Percentiles rank a stretch among this genome's conserved stretches.
These are phyloP conservation scores for Talaromyces ruber DNA, from an alignment of 495 filamentous ascomycete species.

Conservation along the genomic window DNA sequence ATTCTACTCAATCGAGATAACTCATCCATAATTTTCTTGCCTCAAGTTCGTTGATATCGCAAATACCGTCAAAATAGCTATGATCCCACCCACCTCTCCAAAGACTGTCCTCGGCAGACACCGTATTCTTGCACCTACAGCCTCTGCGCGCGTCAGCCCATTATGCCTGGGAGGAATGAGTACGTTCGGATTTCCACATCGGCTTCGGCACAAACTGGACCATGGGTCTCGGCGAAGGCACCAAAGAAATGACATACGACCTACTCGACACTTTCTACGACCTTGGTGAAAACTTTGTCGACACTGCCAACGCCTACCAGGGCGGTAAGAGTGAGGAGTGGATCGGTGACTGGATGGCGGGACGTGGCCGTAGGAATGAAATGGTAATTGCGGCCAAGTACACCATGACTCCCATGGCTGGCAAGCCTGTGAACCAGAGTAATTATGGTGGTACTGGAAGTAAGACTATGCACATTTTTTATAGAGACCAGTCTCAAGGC, in stretches of 20 bases:
- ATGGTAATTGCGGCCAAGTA: slow-evolving; percentile 71
- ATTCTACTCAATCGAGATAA: background rate
- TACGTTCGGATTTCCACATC: slow-evolving; percentile 6
- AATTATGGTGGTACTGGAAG: slow-evolving; percentile 50
- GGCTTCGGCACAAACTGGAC: background rate
- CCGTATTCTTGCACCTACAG: slow-evolving; percentile 50
- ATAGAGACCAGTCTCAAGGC: slow-evolving; percentile 49
- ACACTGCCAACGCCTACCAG: slow-evolving; percentile 67
- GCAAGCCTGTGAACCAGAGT: slow-evolving; percentile 34
- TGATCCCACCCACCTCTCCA: slow-evolving; percentile 15
- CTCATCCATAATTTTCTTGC: background rate
- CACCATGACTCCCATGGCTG: slow-evolving; percentile 31
- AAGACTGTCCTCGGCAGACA: slow-evolving; percentile 46
- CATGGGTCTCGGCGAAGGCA: slow-evolving; percentile 43
- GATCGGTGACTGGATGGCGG: slow-evolving; percentile 72
- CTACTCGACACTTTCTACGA: slow-evolving; percentile 62
- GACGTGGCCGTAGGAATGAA: slow-evolving; percentile 41
- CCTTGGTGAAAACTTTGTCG: slow-evolving; percentile 70
- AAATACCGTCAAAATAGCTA: slow-evolving; percentile 10
- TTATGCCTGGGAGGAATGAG: slow-evolving; percentile 55
- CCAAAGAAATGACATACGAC: slow-evolving; percentile 49
- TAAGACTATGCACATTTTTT: slow-evolving; percentile 48
- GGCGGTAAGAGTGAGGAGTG: slow-evolving; percentile 58
- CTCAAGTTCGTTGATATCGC: background rate
- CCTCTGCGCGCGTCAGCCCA: slow-evolving; percentile 49